A percentile compares a stretch with the other conserved stretches of the same genome.
These are phyloP conservation scores for Tricholoma sp. DNA, from an alignment of 768 basidiomycete genomes.

Conservation along the genomic window DNA sequence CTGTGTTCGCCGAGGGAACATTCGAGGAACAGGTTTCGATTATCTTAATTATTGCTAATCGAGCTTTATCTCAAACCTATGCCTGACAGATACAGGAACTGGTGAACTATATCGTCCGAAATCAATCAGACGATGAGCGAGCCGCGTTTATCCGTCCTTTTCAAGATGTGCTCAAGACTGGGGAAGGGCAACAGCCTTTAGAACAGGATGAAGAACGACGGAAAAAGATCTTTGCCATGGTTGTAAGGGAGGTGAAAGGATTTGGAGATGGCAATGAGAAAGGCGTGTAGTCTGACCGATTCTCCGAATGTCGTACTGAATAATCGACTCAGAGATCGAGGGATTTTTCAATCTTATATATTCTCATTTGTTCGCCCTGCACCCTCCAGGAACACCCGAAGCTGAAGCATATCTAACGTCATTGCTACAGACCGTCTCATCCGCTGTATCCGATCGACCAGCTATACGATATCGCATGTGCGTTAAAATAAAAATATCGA, in stretches of 20 bases:
- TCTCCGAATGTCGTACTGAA: conserved; percentile 1
- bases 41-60: neutral
- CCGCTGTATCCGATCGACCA: conserved; percentile 47
- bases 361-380: conserved; percentile 64
- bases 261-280: conserved; percentile 75
- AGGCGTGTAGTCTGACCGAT: conserved; percentile 39
- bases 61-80: neutral
- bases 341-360: conserved; percentile 85
- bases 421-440: conserved; percentile 51
- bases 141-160: conserved; percentile 59
- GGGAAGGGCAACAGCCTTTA: conserved; percentile 46
- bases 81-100: conserved; percentile 65
- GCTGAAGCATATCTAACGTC: conserved; percentile 43
- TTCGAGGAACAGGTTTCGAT: conserved; percentile 75
- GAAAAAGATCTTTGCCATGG: conserved; percentile 51
- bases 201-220: conserved; percentile 50
- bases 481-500: conserved; percentile 21
- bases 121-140: conserved; percentile 65
- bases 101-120: conserved; percentile 65
- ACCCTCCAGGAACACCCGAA: conserved; percentile 49
- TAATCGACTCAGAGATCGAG: conserved; percentile 55
- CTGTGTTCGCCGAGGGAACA: conserved; percentile 84
- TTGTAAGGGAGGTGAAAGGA: conserved; percentile 57
- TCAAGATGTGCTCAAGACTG: conserved; percentile 49
- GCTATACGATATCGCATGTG: conserved; percentile 75